phyloP scores from a whole-genome alignment of 768 basidiomycete genomes.

The Cystobasidium tubakii region DNA sequence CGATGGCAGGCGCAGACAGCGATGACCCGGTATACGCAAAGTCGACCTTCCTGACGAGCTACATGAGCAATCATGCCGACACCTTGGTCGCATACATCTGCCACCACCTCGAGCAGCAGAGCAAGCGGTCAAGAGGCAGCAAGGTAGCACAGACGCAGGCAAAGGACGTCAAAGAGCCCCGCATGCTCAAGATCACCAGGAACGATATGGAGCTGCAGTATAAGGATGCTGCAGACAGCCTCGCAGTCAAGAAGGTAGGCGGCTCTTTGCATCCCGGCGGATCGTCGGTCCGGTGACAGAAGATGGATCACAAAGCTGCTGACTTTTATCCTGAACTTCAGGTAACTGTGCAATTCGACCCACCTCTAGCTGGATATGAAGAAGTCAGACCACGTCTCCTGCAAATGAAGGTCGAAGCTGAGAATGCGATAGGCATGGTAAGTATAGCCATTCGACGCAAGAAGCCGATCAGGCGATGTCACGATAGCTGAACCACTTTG shows the following conservation, averaged over 20 bases:
- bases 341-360: slow-evolving; percentile 61
- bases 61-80: slow-evolving; percentile 78
- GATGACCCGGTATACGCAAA: slow-evolving; percentile 22
- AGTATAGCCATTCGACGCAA: slow-evolving; percentile 39
- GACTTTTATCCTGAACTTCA: slow-evolving; percentile 39
- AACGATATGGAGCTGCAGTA: slow-evolving; percentile 29
- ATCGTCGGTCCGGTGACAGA: neutral
- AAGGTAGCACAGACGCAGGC: neutral
- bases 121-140: slow-evolving; percentile 58
- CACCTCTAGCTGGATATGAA: slow-evolving; percentile 67
- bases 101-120: slow-evolving; percentile 56
- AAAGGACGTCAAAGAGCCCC: slow-evolving; percentile 4
- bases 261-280: neutral
- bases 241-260: slow-evolving; percentile 15
- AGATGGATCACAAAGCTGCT: no score
- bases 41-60: slow-evolving; percentile 70
- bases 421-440: slow-evolving; percentile 74
- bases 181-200: slow-evolving; percentile 34
- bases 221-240: slow-evolving; percentile 18
- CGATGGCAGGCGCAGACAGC: slow-evolving; percentile 2
- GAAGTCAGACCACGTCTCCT: slow-evolving; percentile 75
- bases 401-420: slow-evolving; percentile 72
- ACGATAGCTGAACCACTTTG: neutral
- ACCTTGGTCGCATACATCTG: slow-evolving; percentile 72
- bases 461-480: neutral